phyloP scores from a whole-genome alignment of 2,329 filamentous ascomycete genomes.

The Aureobasidium sp. region DNA sequence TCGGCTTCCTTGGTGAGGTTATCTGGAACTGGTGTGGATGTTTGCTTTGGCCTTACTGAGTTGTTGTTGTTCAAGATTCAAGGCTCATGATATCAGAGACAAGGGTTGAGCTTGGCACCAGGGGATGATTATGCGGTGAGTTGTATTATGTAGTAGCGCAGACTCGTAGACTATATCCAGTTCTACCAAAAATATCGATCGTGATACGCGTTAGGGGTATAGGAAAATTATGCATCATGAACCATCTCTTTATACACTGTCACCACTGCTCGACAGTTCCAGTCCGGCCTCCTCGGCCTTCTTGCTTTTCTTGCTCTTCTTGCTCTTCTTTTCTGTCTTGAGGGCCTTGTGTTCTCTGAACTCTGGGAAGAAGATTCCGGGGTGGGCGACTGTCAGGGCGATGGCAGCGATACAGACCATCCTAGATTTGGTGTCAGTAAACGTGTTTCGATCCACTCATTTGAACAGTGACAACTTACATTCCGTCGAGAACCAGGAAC shows the following conservation, averaged over 20 bases:
- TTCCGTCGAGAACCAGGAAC: slow-evolving; percentile 43
- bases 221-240: neutral
- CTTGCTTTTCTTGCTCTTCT: neutral
- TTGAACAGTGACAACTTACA: slow-evolving; percentile 31
- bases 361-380: slow-evolving; percentile 38
- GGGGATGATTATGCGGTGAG: neutral
- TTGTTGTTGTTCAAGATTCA: neutral
- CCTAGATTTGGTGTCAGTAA: slow-evolving; percentile 23
- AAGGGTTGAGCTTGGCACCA: neutral
- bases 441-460: neutral
- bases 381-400: slow-evolving; percentile 38
- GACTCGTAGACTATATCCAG: neutral
- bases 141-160: neutral
- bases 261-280: slow-evolving; percentile 8
- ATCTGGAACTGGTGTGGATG: neutral
- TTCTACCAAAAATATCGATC: neutral
- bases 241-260: slow-evolving; percentile 10
- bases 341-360: slow-evolving; percentile 13
- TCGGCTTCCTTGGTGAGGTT: neutral
- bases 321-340: neutral
- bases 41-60: neutral
- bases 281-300: neutral
- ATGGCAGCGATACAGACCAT: slow-evolving; percentile 40
- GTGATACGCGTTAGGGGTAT: slow-evolving; percentile 1
- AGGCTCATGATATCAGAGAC: neutral